phyloP scores from a whole-genome alignment of 495 filamentous ascomycete genomes.

The Choiromyces venosus region DNA sequence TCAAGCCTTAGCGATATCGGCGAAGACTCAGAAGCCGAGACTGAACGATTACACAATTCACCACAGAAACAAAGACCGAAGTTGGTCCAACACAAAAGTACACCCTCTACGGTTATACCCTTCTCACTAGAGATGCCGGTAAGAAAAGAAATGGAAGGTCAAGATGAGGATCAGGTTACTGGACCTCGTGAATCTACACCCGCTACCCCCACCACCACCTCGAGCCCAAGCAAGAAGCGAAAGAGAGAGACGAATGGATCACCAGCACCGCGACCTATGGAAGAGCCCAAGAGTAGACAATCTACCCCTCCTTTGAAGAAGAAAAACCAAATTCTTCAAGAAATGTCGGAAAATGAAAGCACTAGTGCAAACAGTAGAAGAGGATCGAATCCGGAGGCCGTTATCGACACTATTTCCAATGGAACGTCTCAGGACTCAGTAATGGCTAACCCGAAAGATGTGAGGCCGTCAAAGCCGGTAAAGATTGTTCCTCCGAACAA shows the following conservation, averaged over 20 bases:
- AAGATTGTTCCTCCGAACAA: conserved; percentile 24
- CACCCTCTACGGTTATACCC: conserved; percentile 29
- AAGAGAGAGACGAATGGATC: conserved; percentile 41
- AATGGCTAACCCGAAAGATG: conserved; percentile 31
- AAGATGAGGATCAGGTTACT: conserved; percentile 22
- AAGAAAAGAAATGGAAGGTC: conserved; percentile 34
- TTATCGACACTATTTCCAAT: conserved; percentile 18
- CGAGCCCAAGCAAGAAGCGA: conserved; percentile 44
- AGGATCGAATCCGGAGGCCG: conserved; percentile 20
- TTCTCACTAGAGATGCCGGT: conserved; percentile 34
- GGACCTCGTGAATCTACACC: conserved; percentile 23
- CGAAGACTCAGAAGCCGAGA: conserved; percentile 98
- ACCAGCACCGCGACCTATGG: conserved; percentile 15
- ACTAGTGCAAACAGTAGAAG: conserved; percentile 14
- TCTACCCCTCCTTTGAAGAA: conserved; percentile 34
- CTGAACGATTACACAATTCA: conserved; percentile 88
- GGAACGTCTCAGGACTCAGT: conserved; percentile 23
- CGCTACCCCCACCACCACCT: conserved; percentile 32
- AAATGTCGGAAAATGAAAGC: conserved; percentile 21
- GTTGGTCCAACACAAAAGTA: conserved; percentile 34
- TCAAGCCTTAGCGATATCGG: conserved; percentile 86
- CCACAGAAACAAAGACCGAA: conserved; percentile 58
- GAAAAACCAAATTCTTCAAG: conserved; percentile 29
- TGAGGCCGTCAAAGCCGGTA: conserved; percentile 10
- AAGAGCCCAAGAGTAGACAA: conserved; percentile 30